A percentile compares a stretch with the other conserved stretches of the same genome.
Conservation (phyloP, 78 protist genomes). For the Polysphondylium violaceum region DNA sequence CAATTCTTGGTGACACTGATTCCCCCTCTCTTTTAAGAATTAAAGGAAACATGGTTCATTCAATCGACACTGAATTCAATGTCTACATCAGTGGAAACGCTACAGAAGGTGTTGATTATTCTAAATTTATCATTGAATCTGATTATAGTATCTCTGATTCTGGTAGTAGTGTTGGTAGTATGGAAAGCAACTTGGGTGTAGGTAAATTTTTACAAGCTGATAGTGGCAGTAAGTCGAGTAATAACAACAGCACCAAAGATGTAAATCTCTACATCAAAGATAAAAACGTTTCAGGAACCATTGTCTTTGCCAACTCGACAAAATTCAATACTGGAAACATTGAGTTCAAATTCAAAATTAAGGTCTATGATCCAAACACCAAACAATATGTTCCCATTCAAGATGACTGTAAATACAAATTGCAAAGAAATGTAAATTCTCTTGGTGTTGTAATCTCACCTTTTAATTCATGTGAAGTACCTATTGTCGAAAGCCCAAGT, state of each 20-base stretch:
- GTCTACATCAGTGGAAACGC: neutral
- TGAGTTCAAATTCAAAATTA: neutral
- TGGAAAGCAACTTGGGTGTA: neutral
- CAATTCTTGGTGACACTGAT: neutral
- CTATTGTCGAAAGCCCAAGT: no score
- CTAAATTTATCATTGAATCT: neutral
- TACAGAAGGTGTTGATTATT: conserved; percentile 1
- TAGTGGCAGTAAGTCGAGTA: neutral
- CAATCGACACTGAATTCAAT: neutral
- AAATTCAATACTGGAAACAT: neutral
- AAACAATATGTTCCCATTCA: neutral
- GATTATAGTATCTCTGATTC: neutral
- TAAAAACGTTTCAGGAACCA: no score
- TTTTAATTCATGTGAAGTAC: neutral
- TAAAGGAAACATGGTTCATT: neutral
- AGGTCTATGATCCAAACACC: neutral
- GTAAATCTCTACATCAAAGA: neutral
- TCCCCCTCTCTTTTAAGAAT: neutral
- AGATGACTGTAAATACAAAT: conserved; percentile 17
- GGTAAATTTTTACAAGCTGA: neutral
- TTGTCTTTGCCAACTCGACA: no score
- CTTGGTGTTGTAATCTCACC: conserved; percentile 11
- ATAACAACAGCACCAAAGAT: neutral
- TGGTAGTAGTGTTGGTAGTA: neutral
- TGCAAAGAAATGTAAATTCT: neutral